Base-by-base conservation (phyloP, 768 basidiomycete genomes). In the Royoungia palumana region DNA sequence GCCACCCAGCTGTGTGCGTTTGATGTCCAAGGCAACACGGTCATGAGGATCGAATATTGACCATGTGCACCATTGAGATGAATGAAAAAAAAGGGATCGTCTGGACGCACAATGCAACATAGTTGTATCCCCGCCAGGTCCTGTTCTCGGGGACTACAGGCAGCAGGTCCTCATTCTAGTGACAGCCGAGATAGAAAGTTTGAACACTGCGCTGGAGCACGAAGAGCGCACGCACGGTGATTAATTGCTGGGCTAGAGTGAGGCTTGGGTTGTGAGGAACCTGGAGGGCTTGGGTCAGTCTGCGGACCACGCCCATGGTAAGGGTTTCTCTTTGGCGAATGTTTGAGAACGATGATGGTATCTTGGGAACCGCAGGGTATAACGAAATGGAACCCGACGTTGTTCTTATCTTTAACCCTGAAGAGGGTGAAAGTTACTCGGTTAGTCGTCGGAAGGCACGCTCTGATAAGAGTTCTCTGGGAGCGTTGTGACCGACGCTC, bases 91-190 rank as follows among this genome's bases (percentile, higher is more conserved):
- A 22, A 5, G 25, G n/a, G 17, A 25, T 10, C 22, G 19, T 44
- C 22, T 46, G 41, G 35, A 56, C 77, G 54, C 62, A 85, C 80
- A 83, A 87, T 17, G 82, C 75, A 38, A 84, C 69, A 63, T 84
- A 88, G 66, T 85, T 83, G 69, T 74, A 78, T 36, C 70, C 67
- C 20, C 72, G 73, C 87, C 89, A 89, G 53, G 78, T 82, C 51
- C 83, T 72, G 51, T 85, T 77, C 48, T 79, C 75, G 45, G 75
- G 70, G 11, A 75, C 71, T 3, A 88, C 85, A n/a, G 87, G 87
- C 19, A 76, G 68, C 28, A 89, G 71, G 63, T 90, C 87, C 49
- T 87, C 79, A 53, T 85, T 87, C 84, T 86, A 32, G 32, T 55
- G 12, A 28, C 47, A 51, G 49, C 42, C 47, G 52, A 55, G 44